Percentiles rank a stretch among this genome's conserved stretches.
Evolutionary conservation across 768 basidiomycete genomes (phyloP).

Genomic region (Filobasidium floriforme): DNA sequence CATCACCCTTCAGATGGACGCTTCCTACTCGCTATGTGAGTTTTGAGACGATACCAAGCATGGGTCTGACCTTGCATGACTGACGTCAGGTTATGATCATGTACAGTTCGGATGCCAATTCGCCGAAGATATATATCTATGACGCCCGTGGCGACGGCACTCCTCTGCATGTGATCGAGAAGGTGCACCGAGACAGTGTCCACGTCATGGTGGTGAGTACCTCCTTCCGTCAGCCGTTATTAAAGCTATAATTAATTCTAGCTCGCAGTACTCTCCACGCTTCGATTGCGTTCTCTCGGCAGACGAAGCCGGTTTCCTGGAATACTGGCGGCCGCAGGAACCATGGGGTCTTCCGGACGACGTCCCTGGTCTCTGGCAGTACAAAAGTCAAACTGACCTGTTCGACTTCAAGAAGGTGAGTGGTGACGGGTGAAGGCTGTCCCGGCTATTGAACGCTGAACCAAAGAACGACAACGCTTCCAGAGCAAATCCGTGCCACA

Average conservation of each 20-base stretch:
- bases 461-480: no score
- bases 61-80: no score
- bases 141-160: slow-evolving; percentile 80
- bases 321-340: slow-evolving; percentile 89
- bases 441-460: neutral
- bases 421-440: neutral
- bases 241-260: neutral
- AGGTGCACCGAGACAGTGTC: slow-evolving; percentile 77
- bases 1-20: slow-evolving; percentile 81
- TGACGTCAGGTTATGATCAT: no score
- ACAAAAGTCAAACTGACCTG: slow-evolving; percentile 81
- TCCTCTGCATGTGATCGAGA: slow-evolving; percentile 67
- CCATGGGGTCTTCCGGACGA: slow-evolving; percentile 77
- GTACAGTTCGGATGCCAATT: slow-evolving; percentile 65
- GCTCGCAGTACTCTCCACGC: slow-evolving; percentile 70
- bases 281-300: slow-evolving; percentile 89
- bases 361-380: slow-evolving; percentile 73
- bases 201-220: slow-evolving; percentile 75
- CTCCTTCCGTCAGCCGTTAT: neutral
- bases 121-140: slow-evolving; percentile 74
- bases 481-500: slow-evolving; percentile 88
- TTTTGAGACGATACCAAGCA: neutral
- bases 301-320: slow-evolving; percentile 88
- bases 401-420: slow-evolving; percentile 96
- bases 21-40: slow-evolving; percentile 78